Percentiles rank a stretch among this genome's conserved stretches.
phyloP scores from a whole-genome alignment of 768 basidiomycete genomes.

The Coprinellus micaceus region DNA sequence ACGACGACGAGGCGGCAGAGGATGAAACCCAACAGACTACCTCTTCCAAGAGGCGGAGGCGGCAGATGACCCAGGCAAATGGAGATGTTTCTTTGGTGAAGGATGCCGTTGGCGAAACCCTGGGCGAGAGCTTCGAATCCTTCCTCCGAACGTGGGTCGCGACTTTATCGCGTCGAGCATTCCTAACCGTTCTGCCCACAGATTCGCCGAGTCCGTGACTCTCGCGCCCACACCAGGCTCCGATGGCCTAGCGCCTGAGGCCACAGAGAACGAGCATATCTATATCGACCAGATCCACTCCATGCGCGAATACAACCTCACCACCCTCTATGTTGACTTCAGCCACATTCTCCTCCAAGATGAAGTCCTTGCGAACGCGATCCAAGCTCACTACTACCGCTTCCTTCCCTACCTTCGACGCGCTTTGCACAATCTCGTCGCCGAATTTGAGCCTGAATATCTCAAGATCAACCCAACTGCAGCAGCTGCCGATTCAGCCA shows the following conservation, averaged over 20 bases:
- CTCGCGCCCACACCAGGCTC: constrained; percentile 79
- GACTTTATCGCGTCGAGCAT: not conserved
- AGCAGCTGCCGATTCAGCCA: constrained; percentile 81
- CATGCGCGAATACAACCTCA: constrained; percentile 92
- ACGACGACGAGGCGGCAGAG: constrained; percentile 42
- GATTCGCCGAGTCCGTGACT: constrained; percentile 80
- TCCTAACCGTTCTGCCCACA: constrained; percentile 28
- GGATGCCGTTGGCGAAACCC: constrained; percentile 94
- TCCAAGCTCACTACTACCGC: constrained; percentile 93
- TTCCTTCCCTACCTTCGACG: constrained; percentile 93
- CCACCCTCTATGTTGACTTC: constrained; percentile 96
- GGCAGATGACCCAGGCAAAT: constrained; percentile 47
- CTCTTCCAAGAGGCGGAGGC: constrained; percentile 35
- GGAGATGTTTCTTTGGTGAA: constrained; percentile 82
- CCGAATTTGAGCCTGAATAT: constrained; percentile 88
- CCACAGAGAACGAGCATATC: constrained; percentile 59
- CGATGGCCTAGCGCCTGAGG: constrained; percentile 58
- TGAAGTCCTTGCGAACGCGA: constrained; percentile 90
- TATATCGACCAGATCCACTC: constrained; percentile 93
- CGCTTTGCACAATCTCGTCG: constrained; percentile 85
- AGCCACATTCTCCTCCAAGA: constrained; percentile 86
- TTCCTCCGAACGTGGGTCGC: constrained; percentile 83
- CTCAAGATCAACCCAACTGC: constrained; percentile 91
- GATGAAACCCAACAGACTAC: constrained; percentile 34
- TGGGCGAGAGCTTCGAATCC: constrained; percentile 85